Conservation (phyloP, 1,139 yeast species). For the Suhomyces ambrosiae region DNA sequence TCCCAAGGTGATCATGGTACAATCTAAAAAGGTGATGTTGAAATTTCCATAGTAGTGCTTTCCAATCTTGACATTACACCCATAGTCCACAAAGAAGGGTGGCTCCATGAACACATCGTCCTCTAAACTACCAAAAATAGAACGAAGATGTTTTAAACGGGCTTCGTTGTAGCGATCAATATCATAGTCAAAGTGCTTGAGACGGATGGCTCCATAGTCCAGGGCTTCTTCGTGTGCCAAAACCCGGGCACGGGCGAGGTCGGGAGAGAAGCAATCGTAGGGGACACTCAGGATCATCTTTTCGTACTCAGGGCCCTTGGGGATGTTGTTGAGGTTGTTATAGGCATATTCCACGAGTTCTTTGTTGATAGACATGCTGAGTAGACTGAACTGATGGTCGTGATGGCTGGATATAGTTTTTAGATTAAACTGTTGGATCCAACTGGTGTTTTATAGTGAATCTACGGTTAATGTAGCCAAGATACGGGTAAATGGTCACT, state of each 20-base stretch:
- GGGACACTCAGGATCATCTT: conserved; percentile 40
- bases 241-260: conserved; percentile 27
- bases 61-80: conserved; percentile 55
- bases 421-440: no score
- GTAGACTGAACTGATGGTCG: not conserved
- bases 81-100: conserved; percentile 61
- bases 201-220: conserved; percentile 43
- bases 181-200: conserved; percentile 37
- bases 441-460: no score
- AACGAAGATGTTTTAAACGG: conserved; percentile 35
- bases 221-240: conserved; percentile 34
- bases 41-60: conserved; percentile 56
- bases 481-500: no score
- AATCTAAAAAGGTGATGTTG: conserved; percentile 59
- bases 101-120: conserved; percentile 47
- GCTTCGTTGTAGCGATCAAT: conserved; percentile 34
- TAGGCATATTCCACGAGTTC: conserved; percentile 47
- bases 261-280: conserved; percentile 36
- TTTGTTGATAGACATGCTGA: conserved; percentile 22
- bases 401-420: not conserved
- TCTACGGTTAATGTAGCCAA: no score
- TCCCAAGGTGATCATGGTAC: conserved; percentile 63
- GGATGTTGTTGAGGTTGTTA: conserved; percentile 42
- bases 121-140: conserved; percentile 49
- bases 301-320: conserved; percentile 46